phyloP scores from a whole-genome alignment of 2,329 filamentous ascomycete genomes.

The Alternaria sp. region DNA sequence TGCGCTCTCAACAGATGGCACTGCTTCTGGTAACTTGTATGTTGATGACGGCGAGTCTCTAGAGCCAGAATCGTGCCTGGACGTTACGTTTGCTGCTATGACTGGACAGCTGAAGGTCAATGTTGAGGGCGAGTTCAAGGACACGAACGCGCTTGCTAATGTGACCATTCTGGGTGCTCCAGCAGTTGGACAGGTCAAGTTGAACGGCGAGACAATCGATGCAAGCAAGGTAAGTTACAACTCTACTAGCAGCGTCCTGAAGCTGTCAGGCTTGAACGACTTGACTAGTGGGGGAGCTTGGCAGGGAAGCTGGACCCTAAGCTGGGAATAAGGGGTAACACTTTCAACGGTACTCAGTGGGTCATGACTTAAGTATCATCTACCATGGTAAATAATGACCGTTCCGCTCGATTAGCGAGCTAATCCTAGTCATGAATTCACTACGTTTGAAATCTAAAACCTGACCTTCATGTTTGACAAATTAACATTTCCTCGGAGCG shows the following conservation, averaged over 20 bases:
- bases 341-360: not conserved
- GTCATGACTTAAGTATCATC: not conserved
- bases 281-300: slow-evolving; percentile 66
- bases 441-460: not conserved
- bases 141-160: slow-evolving; percentile 67
- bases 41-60: slow-evolving; percentile 78
- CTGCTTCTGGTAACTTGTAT: slow-evolving; percentile 70
- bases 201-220: slow-evolving; percentile 61
- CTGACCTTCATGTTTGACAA: not conserved
- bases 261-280: slow-evolving; percentile 59
- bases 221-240: slow-evolving; percentile 59
- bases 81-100: slow-evolving; percentile 60
- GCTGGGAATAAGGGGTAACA: slow-evolving; percentile 57
- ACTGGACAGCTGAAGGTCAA: slow-evolving; percentile 58
- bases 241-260: slow-evolving; percentile 57
- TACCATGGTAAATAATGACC: not conserved
- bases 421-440: not conserved
- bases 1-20: slow-evolving; percentile 64
- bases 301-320: slow-evolving; percentile 64
- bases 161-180: slow-evolving; percentile 69
- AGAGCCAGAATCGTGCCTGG: slow-evolving; percentile 62
- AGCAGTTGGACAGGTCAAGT: slow-evolving; percentile 46
- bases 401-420: slow-evolving; percentile 1
- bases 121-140: slow-evolving; percentile 62
- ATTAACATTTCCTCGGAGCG: not conserved